Percentiles rank a stretch among this genome's conserved stretches.
phyloP scores from a whole-genome alignment of 805 yeast genomes.

The Cyberlindnera galapagoensis region DNA sequence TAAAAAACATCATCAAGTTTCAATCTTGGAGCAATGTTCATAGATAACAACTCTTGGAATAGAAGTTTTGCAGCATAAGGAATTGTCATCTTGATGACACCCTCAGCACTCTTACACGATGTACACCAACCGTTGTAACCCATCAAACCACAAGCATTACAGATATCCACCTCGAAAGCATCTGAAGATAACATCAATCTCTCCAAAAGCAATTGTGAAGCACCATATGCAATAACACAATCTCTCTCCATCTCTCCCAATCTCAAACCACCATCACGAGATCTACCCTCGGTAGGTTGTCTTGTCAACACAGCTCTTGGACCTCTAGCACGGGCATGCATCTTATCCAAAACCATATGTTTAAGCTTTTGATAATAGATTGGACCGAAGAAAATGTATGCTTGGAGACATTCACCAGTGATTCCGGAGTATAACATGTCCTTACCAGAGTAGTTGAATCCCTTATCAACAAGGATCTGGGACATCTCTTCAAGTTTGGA shows the following conservation, averaged over 20 bases:
- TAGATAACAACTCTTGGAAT: conserved; percentile 95
- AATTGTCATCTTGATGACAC: conserved; percentile 87
- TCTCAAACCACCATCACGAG: conserved; percentile 98
- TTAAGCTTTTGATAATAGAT: conserved; percentile 96
- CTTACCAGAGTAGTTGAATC: conserved; percentile 92
- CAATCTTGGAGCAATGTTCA: conserved; percentile 97
- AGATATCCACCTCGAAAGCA: conserved; percentile 95
- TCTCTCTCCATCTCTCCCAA: conserved; percentile 99
- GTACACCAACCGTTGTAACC: conserved; percentile 98
- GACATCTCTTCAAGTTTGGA: conserved; percentile 96
- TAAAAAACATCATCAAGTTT: conserved; percentile 77
- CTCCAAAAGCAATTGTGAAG: conserved; percentile 88
- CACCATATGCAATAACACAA: conserved; percentile 99
- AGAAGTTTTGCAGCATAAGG: conserved; percentile 98
- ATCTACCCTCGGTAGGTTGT: conserved; percentile 98
- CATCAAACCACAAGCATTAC: conserved; percentile 92
- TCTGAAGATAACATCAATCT: conserved; percentile 95
- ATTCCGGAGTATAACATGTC: conserved; percentile 97
- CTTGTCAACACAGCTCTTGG: conserved; percentile 97
- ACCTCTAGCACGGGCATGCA: conserved; percentile 99
- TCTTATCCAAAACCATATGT: conserved; percentile 98
- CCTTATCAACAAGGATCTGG: conserved; percentile 78
- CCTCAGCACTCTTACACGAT: conserved; percentile 85
- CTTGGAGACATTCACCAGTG: conserved; percentile 95
- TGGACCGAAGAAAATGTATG: conserved; percentile 97